Percentiles rank a stretch among this genome's conserved stretches.
phyloP scores from a whole-genome alignment of 2,329 filamentous ascomycete genomes.

The Fusarium lyarnte region DNA sequence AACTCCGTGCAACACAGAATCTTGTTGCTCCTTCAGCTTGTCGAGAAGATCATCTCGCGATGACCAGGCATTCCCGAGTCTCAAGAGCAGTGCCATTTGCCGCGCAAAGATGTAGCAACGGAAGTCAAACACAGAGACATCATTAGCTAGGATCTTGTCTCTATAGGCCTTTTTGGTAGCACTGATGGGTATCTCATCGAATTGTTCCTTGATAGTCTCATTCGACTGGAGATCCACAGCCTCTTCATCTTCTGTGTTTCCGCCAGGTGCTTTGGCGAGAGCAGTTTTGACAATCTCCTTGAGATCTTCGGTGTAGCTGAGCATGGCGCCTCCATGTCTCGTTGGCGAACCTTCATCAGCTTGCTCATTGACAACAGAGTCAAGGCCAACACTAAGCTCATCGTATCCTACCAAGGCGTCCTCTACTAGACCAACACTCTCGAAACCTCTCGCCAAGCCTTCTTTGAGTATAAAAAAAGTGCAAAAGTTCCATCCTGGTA shows the following conservation, averaged over 20 bases:
- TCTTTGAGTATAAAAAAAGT: slow-evolving; percentile 99
- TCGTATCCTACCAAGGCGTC: slow-evolving; percentile 96
- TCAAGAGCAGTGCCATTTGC: slow-evolving; percentile 82
- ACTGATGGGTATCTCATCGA: slow-evolving; percentile 69
- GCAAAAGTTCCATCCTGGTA: slow-evolving; percentile 99
- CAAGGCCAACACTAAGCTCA: slow-evolving; percentile 87
- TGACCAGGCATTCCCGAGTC: slow-evolving; percentile 79
- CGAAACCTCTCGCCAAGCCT: slow-evolving; percentile 90
- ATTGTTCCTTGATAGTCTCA: slow-evolving; percentile 51
- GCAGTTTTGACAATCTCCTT: slow-evolving; percentile 66
- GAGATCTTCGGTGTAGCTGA: slow-evolving; percentile 78
- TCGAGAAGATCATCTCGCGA: slow-evolving; percentile 69
- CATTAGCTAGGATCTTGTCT: slow-evolving; percentile 90
- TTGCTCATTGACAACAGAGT: slow-evolving; percentile 82
- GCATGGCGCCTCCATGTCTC: slow-evolving; percentile 76
- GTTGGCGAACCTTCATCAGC: slow-evolving; percentile 65
- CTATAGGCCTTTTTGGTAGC: slow-evolving; percentile 82
- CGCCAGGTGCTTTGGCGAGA: slow-evolving; percentile 51
- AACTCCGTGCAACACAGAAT: slow-evolving; percentile 65
- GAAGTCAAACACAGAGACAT: slow-evolving; percentile 97
- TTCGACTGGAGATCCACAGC: slow-evolving; percentile 62
- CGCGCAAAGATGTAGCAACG: slow-evolving; percentile 91
- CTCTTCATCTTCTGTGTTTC: slow-evolving; percentile 50
- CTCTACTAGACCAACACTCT: slow-evolving; percentile 94
- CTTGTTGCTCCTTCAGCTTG: slow-evolving; percentile 70